phyloP scores from a whole-genome alignment of 176 grass and related monocot genomes.

The Carex littledalei region DNA sequence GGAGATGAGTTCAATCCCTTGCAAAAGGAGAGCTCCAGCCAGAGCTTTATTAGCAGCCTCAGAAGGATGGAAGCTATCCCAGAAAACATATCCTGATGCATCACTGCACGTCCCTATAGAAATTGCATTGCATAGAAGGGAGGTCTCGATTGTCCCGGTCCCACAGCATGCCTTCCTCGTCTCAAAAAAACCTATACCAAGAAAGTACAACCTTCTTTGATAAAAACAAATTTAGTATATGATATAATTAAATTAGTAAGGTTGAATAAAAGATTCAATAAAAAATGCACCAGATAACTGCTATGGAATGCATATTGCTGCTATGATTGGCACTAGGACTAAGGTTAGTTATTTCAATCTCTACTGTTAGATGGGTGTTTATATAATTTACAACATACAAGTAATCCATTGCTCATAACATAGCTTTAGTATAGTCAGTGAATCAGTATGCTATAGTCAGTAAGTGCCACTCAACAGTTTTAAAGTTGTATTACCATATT shows the following conservation, averaged over 20 bases:
- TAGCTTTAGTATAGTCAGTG: neutral
- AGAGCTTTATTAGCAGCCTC: conserved; percentile 88
- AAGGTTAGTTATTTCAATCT: neutral
- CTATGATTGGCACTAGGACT: neutral
- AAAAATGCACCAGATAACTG: neutral
- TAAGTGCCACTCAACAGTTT: neutral
- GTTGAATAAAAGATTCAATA: neutral
- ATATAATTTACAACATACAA: neutral
- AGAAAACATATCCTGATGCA: conserved; percentile 89
- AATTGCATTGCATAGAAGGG: conserved; percentile 58
- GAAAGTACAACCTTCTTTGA: neutral
- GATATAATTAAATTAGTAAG: neutral
- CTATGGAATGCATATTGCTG: neutral
- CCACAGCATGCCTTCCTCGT: conserved; percentile 67
- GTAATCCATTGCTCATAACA: neutral
- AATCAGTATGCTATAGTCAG: neutral
- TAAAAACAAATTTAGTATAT: neutral
- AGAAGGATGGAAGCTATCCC: conserved; percentile 93
- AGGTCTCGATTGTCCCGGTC: conserved; percentile 90
- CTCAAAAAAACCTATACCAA: conserved; percentile 66
- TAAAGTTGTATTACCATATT: conserved; percentile 35
- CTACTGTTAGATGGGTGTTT: neutral
- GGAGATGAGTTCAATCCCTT: conserved; percentile 75
- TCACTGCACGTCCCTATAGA: conserved; percentile 68
- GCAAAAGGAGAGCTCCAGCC: conserved; percentile 53